Percentiles rank a stretch among this genome's conserved stretches.
Evolutionary conservation across 2,329 filamentous ascomycete genomes (phyloP).

Genomic region (Fusarium liriodendri): DNA sequence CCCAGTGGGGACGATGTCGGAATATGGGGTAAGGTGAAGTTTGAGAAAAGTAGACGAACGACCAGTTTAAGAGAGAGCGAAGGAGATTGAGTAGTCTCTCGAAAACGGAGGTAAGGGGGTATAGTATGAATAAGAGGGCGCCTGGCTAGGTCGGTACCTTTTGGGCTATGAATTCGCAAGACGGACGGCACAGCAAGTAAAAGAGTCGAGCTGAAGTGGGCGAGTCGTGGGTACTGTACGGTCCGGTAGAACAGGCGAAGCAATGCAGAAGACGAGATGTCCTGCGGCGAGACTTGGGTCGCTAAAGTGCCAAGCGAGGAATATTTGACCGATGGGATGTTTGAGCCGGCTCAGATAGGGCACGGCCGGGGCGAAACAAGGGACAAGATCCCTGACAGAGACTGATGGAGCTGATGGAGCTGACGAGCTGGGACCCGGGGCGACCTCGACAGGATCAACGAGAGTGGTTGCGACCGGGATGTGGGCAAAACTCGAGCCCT

Average conservation of each 20-base stretch:
- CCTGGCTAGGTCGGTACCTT: constrained; percentile 11
- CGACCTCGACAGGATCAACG: constrained; percentile 32
- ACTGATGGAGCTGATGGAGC: constrained; percentile 35
- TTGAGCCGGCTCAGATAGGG: constrained; percentile 41
- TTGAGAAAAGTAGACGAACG: constrained; percentile 17
- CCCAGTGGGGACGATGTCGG: constrained; percentile 39
- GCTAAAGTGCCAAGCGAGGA: constrained; percentile 42
- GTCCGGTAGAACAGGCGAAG: neutral
- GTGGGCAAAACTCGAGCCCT: constrained; percentile 21
- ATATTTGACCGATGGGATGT: constrained; percentile 45
- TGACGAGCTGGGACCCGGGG: constrained; percentile 28
- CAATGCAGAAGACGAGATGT: constrained; percentile 27
- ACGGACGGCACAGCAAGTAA: constrained; percentile 9
- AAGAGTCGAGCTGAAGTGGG: constrained; percentile 7
- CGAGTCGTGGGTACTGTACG: constrained; percentile 3
- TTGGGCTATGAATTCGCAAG: constrained; percentile 15
- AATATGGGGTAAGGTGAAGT: constrained; percentile 43
- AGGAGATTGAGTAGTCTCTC: constrained; percentile 10
- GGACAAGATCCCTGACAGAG: constrained; percentile 41
- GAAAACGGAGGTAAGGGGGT: constrained; percentile 7
- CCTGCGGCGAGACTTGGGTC: constrained; percentile 32
- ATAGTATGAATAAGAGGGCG: constrained; percentile 8
- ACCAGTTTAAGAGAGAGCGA: constrained; percentile 7
- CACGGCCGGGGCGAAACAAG: constrained; percentile 42
- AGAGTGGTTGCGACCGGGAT: constrained; percentile 35